Base-by-base conservation (phyloP, 2,329 filamentous ascomycete species). In the Epichloe sylvatica region DNA sequence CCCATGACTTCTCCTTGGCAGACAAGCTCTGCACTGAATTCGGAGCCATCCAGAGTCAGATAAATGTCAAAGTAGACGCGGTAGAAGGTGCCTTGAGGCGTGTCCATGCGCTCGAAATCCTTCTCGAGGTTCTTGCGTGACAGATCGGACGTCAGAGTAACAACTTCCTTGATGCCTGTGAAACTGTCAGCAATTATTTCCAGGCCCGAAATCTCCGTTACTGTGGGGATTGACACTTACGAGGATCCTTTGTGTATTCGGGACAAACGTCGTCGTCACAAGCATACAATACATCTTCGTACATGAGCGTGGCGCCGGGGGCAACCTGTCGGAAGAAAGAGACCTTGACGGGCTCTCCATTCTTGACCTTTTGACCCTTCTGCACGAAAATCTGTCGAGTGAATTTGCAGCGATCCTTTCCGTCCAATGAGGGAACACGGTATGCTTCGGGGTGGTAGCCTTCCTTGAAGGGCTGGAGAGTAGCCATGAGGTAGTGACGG, bases 1-100 rank as follows among this genome's bases (percentile, higher is more conserved):
- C 92, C 92, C 92, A 97, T 98, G 57, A 98, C 89, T 68, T 97
- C 92, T 62, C 92, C 92, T 68, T 98, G 92, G 71, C 92, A 98
- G n/a, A 97, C 91, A 38, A 98, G 74, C 72, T 97, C 92, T 48
- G 92, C 92, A 59, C 92, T 97, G 74, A 98, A 97, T 67, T 98
- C 92, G 47, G 87, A 94, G 21, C 92, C 92, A 62, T 98, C 92
- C 15, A 98, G 82, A 0, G 92, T 97, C 56, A 98, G 80, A 68
- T 94, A 94, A 57, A 84, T 84, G 58, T 84, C 81, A 57, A 84
- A 84, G 67, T 84, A 84, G 54, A 84, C 81, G 55, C 88, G 83
- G 74, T 95, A 95, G 68, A 95, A 95, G 3, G 87, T 94, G 54
- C 92, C 92, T 67, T 98, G 91, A 5, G 92, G 90, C 1, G 92